Conservation (phyloP, 73 alveolate species). For the Paramecium bursaria region DNA sequence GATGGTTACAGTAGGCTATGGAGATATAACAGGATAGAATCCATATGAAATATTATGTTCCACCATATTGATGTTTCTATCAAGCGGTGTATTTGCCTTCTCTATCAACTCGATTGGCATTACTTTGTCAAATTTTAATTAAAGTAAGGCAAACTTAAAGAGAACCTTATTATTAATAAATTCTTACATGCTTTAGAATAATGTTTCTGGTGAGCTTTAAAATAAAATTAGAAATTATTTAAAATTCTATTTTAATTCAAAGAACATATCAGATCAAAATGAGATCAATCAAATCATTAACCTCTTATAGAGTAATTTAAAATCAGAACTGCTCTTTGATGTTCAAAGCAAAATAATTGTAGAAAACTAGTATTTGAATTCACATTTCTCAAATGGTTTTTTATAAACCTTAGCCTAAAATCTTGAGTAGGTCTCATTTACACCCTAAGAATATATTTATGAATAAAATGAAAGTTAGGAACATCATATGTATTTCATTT, state of each 20-base stretch:
- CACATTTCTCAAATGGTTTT: not conserved
- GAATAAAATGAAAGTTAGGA: slow-evolving; percentile 14
- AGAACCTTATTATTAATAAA: slow-evolving; percentile 24
- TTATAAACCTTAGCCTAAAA: not conserved
- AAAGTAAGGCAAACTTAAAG: slow-evolving; percentile 3
- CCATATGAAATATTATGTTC: slow-evolving; percentile 19
- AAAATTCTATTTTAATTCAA: slow-evolving; percentile 3
- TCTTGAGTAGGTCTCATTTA: not conserved
- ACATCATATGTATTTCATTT: slow-evolving; percentile 5
- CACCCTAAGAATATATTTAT: slow-evolving; percentile 30
- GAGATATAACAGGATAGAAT: slow-evolving; percentile 63
- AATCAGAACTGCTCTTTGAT: slow-evolving; percentile 1
- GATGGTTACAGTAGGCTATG: slow-evolving; percentile 69
- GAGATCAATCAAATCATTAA: slow-evolving; percentile 8
- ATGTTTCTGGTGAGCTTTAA: not conserved
- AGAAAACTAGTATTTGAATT: not conserved
- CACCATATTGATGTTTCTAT: slow-evolving; percentile 5
- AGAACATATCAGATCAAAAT: not conserved
- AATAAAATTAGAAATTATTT: slow-evolving; percentile 23
- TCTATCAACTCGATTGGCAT: slow-evolving; percentile 61
- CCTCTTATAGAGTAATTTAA: slow-evolving; percentile 11
- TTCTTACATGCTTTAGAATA: slow-evolving; percentile 3
- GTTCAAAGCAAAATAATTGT: not conserved
- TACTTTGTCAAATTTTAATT: slow-evolving; percentile 20
- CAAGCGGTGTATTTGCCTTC: slow-evolving; percentile 63